These are phyloP conservation scores for Pichia heedii DNA, from an alignment of 805 yeast species.

Conservation along the genomic window DNA sequence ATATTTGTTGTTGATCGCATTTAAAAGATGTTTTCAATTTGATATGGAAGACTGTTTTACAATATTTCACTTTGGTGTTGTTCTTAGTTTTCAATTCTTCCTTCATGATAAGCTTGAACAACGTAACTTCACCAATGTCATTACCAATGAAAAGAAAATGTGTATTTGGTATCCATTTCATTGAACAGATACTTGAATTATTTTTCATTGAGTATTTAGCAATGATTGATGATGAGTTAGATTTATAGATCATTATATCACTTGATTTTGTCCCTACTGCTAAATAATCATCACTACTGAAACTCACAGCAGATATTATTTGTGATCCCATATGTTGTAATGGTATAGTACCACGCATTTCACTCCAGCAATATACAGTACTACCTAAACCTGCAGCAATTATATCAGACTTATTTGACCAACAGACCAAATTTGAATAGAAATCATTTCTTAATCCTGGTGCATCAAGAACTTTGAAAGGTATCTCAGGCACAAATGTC, in stretches of 20 bases:
- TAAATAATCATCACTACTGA: constrained; percentile 38
- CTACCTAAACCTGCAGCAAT: constrained; percentile 61
- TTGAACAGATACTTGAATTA: constrained; percentile 42
- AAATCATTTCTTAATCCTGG: constrained; percentile 70
- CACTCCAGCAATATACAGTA: constrained; percentile 57
- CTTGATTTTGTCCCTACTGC: constrained; percentile 56
- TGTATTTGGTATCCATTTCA: constrained; percentile 48
- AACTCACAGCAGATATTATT: constrained; percentile 48
- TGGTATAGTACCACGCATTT: constrained; percentile 36
- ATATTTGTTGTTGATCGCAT: constrained; percentile 50
- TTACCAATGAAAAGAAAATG: constrained; percentile 52
- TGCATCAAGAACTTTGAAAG: constrained; percentile 52
- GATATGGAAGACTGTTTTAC: neutral
- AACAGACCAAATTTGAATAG: constrained; percentile 64
- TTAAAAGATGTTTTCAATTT: constrained; percentile 26
- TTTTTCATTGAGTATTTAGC: constrained; percentile 19
- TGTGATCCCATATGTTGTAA: constrained; percentile 34
- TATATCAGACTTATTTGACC: constrained; percentile 46
- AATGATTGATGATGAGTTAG: constrained; percentile 18
- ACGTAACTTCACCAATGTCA: constrained; percentile 49
- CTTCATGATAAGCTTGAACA: constrained; percentile 26
- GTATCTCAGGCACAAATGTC: constrained; percentile 26
- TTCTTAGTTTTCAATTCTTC: neutral
- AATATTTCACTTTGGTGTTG: constrained; percentile 1
- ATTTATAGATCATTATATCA: constrained; percentile 29